Evolutionary conservation across 2,329 filamentous ascomycete species (phyloP), one percentile per base, ranked within the genome.

Genomic region (Fusarium protoensiforme): DNA sequence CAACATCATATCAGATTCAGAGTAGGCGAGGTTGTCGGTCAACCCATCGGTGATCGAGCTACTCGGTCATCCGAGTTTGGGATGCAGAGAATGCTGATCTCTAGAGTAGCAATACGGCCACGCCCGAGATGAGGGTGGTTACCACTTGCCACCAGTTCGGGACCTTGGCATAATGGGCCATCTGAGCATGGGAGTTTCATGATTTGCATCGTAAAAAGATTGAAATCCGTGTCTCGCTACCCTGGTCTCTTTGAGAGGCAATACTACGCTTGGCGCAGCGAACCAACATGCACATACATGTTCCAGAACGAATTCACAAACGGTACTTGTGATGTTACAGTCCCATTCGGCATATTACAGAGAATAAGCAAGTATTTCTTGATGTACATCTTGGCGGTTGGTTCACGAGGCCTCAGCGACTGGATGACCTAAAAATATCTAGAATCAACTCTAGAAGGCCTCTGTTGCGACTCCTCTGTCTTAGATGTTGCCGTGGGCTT

Each of bases 1-100:
- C 24, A 53, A 57, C 43, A 64, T 73, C 46, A 24, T 62, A 39
- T 53, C 39, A 53, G 56, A 64, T 56, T 48, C 33, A 51, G 3
- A 22, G 41, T 22, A 18, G 20, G 22, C 24, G 35, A 33, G 7
- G 31, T 22, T 36, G n/a, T 38, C 53, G 20, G 33, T 57, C 22
- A 57, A 38, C n/a, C 18, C 35, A 57, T 36, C 22, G 35, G 54
- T 43, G 29, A 39, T 58, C 16, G 24, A 58, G 56, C 35, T 38
- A n/a, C 31, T 61, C 38, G 58, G 39, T 29, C 56, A 31, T 29
- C 33, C 22, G 35, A 41, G 20, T 39, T 39, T 14, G n/a, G 13
- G 46, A 54, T 20, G 29, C 6, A 54, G 13, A 33, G 5, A 31
- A 29, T 33, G 13, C 14, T 56, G 29, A 56, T 56, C 53, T 56